Percentiles rank a stretch among this genome's conserved stretches.
These are phyloP conservation scores for Arabis hirsuta DNA, from an alignment of 345 rosid species.

Conservation along the genomic window DNA sequence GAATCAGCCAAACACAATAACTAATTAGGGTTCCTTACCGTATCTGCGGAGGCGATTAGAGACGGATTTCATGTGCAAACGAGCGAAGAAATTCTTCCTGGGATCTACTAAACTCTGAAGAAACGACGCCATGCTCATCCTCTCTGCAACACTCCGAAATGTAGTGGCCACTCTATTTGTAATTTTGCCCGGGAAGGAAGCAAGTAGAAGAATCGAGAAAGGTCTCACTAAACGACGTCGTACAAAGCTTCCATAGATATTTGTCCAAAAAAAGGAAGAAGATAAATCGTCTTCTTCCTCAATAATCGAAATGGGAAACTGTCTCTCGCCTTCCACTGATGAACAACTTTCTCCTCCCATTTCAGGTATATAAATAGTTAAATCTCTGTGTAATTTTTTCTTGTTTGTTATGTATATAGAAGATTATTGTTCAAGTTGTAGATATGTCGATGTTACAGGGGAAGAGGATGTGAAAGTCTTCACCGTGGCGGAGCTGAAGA, in stretches of 20 bases:
- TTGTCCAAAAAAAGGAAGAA: too few relatives aligned
- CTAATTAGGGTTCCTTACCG: constrained; percentile 58
- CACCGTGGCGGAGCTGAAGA: neutral
- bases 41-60: constrained; percentile 69
- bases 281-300: too few relatives aligned
- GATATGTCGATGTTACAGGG: too few relatives aligned
- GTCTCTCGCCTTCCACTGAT: too few relatives aligned
- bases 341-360: too few relatives aligned
- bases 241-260: neutral
- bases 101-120: constrained; percentile 62
- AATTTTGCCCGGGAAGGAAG: constrained; percentile 22
- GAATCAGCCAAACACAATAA: neutral
- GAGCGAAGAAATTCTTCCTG: constrained; percentile 73
- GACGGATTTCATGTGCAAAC: constrained; percentile 71
- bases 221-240: neutral
- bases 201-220: constrained; percentile 26
- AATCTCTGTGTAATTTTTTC: too few relatives aligned
- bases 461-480: neutral
- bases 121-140: constrained; percentile 53
- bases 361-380: too few relatives aligned
- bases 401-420: too few relatives aligned
- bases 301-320: too few relatives aligned
- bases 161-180: neutral
- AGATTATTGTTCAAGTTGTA: too few relatives aligned
- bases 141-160: neutral